Conservation (phyloP, 1,284 basidiomycete genomes). For the Ceratobasidium sp. region DNA sequence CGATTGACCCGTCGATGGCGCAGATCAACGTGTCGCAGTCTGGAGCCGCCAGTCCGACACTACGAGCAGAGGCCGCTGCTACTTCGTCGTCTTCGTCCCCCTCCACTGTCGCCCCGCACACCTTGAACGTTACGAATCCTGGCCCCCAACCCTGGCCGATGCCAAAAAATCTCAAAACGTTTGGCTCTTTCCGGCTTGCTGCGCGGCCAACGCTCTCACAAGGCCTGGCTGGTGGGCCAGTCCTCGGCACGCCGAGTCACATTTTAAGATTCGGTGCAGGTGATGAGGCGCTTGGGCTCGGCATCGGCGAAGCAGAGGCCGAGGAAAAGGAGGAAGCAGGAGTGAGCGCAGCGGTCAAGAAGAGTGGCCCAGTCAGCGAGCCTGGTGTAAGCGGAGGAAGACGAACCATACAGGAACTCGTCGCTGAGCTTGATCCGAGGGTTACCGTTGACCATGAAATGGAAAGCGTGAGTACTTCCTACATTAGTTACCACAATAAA, state of each 20-base stretch:
- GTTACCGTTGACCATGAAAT: conserved; percentile 88
- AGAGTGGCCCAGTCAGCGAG: conserved; percentile 9
- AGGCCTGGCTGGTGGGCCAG: conserved; percentile 38
- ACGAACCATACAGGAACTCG: conserved; percentile 76
- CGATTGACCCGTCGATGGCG: conserved; percentile 26
- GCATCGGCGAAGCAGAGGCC: conserved; percentile 29
- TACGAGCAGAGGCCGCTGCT: not conserved
- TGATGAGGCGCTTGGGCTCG: conserved; percentile 34
- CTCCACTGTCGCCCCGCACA: conserved; percentile 13
- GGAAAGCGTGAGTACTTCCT: conserved; percentile 75
- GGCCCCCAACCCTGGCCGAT: conserved; percentile 41
- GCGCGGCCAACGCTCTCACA: conserved; percentile 42
- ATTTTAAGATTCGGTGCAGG: conserved; percentile 32
- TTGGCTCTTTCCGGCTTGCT: conserved; percentile 32
- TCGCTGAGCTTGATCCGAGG: conserved; percentile 87
- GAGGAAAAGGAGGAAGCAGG: conserved; percentile 35
- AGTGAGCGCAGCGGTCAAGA: conserved; percentile 18
- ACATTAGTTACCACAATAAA: not conserved
- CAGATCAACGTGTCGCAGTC: conserved; percentile 29
- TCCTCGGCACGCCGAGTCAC: conserved; percentile 33
- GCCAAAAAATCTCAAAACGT: conserved; percentile 30
- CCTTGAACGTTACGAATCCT: conserved; percentile 37
- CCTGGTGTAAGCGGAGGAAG: conserved; percentile 20
- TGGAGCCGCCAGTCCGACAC: not conserved
- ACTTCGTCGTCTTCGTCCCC: not conserved